Base-by-base conservation (phyloP, 2,329 filamentous ascomycete genomes). In the Trichothecium roseum region DNA sequence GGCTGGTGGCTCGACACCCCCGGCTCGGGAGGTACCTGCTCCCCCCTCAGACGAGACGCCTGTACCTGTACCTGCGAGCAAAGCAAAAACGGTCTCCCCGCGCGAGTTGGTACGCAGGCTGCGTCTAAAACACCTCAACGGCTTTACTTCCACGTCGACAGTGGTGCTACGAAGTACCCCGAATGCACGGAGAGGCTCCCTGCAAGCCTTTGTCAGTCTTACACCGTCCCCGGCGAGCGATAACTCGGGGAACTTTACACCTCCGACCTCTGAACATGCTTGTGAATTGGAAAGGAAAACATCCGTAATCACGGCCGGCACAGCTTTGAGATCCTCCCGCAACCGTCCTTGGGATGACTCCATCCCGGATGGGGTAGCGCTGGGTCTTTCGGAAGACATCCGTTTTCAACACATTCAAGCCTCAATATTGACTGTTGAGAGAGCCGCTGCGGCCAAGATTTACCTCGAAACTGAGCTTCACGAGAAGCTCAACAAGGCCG, bases 391-490 rank as follows among this genome's bases (percentile, higher is more conserved):
- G 6, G 20, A 24, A 24, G 20, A 24, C 10, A 24, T 24, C 20
- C 6, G 10, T 6, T 6, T 43, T 2, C 38, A 50, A 24, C 43
- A 43, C 8, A 41, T 47, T 8, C 46, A 45, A 24, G 59, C 60
- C 4, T 60, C 60, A 1, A 50, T 62, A 9, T 30, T 47, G 18
- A 94, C 87, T 0, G 80, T 86, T 1, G 89, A 96, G 59, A 77
- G 73, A 40, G 74, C 80, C 3, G 78, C 86, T 0, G 81, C 84
- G 1, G 81, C 85, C 30, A 95, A 94, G 54, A 75, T 93, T 15
- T 93, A 78, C 47, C 69, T 96, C 8, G 91, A 96, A 55, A 85
- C 78, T 0, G 75, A 88, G 48, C 95, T 84, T 62, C 81, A 88
- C 46, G 64, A 76, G n/a, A 55, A 86, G 7, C 63, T 85, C 3